Evolutionary conservation across 331 rosid species (phyloP), one percentile per base, ranked within the genome.

Genomic region (Acacia concinna): DNA sequence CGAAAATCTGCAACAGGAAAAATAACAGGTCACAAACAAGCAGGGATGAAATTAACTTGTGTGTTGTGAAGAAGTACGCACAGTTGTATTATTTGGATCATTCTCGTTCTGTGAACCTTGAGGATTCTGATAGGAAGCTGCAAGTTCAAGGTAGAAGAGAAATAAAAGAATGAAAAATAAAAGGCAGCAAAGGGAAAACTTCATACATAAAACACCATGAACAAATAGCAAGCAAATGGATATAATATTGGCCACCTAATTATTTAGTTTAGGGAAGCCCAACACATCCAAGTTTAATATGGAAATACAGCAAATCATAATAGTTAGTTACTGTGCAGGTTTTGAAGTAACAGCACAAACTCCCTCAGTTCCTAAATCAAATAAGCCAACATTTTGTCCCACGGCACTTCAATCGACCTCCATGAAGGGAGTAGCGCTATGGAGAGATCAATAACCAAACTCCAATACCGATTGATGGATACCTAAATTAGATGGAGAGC

Each of bases 31-130:
- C 81, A 87, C 1, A 66, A 79, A 60, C 67, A 74, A 31, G 86
- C 31, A 49, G 41, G 8, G 28, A 31, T 74, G 11, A 27, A 5
- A 71, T 43, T 37, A 69, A 73, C 21, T 66, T 68, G 25, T 4
- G 51, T 74, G 78, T 49, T 32, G 79, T 69, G 73, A 85, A 75
- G 44, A 78, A 62, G 75, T 87, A 93, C 97, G 78, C 94, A 96
- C 99, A 80, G 99, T 96, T 51, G 99, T 93, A 77, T 93, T 96
- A 80, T 88, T 91, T 31, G 97, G 99, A 87, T 96, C 99, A 78
- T 84, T 90, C 87, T 93, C 99, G 78, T 81, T 96, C 86, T 87
- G 95, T 66, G 90, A 12, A 69, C 97, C 97, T 82, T 85, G 94
- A 76, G 94, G 43, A 87, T 73, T 89, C 89, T 91, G 97, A 88